Evolutionary conservation across 352 stramenopile genomes (phyloP), one percentile per base, ranked within the genome.

Genomic region (Phytophthora pini): DNA sequence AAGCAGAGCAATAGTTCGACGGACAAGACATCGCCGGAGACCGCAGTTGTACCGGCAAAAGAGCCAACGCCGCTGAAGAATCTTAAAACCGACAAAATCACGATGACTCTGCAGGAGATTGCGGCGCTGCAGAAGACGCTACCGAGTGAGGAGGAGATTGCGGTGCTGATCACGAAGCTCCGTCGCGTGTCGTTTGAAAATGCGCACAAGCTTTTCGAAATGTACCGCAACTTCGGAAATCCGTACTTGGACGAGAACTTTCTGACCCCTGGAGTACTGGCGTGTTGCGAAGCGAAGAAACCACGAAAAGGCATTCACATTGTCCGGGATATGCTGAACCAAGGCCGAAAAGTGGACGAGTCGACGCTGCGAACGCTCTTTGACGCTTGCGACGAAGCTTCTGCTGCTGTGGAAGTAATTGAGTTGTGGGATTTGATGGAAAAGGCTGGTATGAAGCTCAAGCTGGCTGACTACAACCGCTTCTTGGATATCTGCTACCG

Each of bases 141-240:
- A 20, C 85, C 85, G 11, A 89, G 76, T 36, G 81, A 87, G 24
- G 69, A 82, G 17, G 81, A 89, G 47, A 88, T 93, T 49, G 85
- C 76, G 6, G 41, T 65, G 32, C 55, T 93, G 8, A 85, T 92
- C 5, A 67, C 60, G 5, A 85, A 87, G 31, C 73, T 93, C 15
- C 82, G 84, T 45, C 68, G 67, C 22, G 75, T 91, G 48, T 94
- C 87, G 54, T 95, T 95, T 57, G 59, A 81, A 41, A 83, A 90
- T 60, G 86, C 83, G 22, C 81, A 92, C 56, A 85, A 74, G 55
- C 70, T 95, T 29, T 95, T 95, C 55, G 85, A 95, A 57, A 70
- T 95, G 40, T 95, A 94, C 61, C 84, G 87, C 26, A 93, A 94
- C 72, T 93, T 89, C 65, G 87, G 87, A 39, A 95, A 95, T 56